phyloP scores from a whole-genome alignment of 164 flowering plant species.

The Malania oleifera region DNA sequence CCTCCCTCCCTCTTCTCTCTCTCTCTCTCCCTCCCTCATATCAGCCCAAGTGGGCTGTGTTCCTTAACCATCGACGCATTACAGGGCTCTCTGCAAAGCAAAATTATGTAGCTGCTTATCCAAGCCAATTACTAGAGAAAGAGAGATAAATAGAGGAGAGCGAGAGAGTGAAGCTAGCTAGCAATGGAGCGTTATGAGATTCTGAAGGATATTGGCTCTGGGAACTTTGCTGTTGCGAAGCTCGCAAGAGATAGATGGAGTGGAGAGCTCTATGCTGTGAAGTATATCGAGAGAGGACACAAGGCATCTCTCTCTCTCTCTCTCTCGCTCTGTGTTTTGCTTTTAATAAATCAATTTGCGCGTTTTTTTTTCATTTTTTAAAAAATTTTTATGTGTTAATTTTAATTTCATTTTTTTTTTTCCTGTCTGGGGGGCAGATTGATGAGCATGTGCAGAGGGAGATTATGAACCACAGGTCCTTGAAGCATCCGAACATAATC shows the following conservation, averaged over 20 bases:
- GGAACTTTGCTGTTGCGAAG: no score
- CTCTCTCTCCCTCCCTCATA: not conserved
- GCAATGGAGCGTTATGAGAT: constrained; percentile 62
- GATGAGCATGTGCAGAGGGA: constrained; percentile 85
- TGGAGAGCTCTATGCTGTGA: no score
- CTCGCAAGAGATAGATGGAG: no score
- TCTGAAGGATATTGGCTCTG: constrained; percentile 63
- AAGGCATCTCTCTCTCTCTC: no score
- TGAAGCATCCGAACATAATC: constrained; percentile 69
- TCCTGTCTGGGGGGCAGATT: constrained; percentile 38
- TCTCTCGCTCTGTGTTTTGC: not conserved
- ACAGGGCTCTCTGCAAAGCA: no score
- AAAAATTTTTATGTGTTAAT: not conserved
- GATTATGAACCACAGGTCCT: constrained; percentile 78
- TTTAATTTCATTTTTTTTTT: not conserved
- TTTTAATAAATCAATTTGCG: no score
- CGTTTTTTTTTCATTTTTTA: not conserved
- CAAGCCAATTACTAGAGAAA: no score
- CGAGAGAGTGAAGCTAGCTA: not conserved
- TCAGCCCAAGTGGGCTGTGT: no score
- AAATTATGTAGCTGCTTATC: no score
- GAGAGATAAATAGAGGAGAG: no score
- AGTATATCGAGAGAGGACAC: no score
- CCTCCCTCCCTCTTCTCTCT: not conserved
- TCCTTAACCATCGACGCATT: no score